A percentile compares a stretch with the other conserved stretches of the same genome.
Evolutionary conservation across 805 yeast genomes (phyloP).

Genomic region (Henningerozyma blattae): DNA sequence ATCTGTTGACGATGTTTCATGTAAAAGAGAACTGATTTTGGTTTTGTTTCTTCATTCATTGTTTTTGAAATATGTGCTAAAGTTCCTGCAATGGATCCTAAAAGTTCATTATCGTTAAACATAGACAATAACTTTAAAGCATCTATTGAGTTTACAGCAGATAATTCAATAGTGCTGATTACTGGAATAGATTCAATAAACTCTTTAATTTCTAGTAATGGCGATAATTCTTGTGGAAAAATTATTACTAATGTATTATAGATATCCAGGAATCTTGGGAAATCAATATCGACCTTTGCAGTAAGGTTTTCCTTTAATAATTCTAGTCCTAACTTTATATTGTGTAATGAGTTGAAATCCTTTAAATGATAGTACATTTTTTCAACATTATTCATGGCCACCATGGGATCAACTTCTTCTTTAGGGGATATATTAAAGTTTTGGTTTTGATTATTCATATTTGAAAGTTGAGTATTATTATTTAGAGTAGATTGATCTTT

Average conservation of each 20-base stretch:
- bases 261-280: not conserved
- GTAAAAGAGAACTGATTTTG: conserved; percentile 14
- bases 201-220: conserved; percentile 13
- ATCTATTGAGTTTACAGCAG: conserved; percentile 20
- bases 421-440: no score
- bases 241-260: conserved; percentile 15
- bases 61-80: conserved; percentile 14
- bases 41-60: conserved; percentile 5
- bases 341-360: not conserved
- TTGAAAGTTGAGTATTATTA: no score
- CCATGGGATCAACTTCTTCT: no score
- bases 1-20: conserved; percentile 20
- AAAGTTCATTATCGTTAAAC: conserved; percentile 4
- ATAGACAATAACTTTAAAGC: conserved; percentile 8
- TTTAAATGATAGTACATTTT: not conserved
- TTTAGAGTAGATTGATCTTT: no score
- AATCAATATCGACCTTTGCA: not conserved
- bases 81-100: conserved; percentile 9
- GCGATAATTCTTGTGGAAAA: conserved; percentile 21
- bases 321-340: no score
- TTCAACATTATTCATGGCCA: no score
- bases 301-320: not conserved
- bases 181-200: conserved; percentile 22
- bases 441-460: no score
- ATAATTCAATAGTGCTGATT: conserved; percentile 18